Base-by-base conservation (phyloP, 2,329 filamentous ascomycete species). In the Alternaria brassicae region DNA sequence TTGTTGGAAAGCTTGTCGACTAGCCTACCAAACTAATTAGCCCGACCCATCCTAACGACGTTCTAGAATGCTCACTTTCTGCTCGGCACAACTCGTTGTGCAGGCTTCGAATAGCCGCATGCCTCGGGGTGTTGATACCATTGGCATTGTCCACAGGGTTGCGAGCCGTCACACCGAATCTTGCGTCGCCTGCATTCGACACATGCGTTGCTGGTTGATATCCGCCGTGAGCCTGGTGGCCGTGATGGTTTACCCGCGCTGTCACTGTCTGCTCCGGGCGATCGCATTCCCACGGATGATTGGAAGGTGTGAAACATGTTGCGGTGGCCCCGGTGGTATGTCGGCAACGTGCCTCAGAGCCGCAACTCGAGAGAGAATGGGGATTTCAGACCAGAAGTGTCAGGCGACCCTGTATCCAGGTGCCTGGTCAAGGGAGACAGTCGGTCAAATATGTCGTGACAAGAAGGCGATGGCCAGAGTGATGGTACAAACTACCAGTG, bases 51-150 rank as follows among this genome's bases (percentile, higher is more conserved):
- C 3, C 30, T 48, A 30, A 30, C 19, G 10, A 25, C 27, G 19
- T 21, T 45, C 25, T 6, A 37, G 19, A 37, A 15, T 19, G 78
- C 86, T 78, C 81, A 90, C 89, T 91, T 93, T 77, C 90, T 86
- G 8, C 91, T 93, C 0, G 91, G 91, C 58, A 92, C 89, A 9
- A 91, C 87, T 61, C 90, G 83, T 75, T 91, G 89, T 15, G 90
- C 85, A 64, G 92, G 91, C 78, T 93, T 92, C 66, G 92, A 89
- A 76, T 94, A 94, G 70, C 89, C 88, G 74, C 91, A 94, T 54
- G 87, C 84, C 62, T 93, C 91, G 4, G 90, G 89, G 62, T 91
- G 90, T 56, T 91, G 88, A 74, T 92, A 93, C 76, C 91, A 93
- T 58, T 91, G 85, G 74, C 91, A 95, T 74, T 93, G 91, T 36